Evolutionary conservation across 1,139 yeast genomes (phyloP).

Genomic region (Candida buenavistaensis): DNA sequence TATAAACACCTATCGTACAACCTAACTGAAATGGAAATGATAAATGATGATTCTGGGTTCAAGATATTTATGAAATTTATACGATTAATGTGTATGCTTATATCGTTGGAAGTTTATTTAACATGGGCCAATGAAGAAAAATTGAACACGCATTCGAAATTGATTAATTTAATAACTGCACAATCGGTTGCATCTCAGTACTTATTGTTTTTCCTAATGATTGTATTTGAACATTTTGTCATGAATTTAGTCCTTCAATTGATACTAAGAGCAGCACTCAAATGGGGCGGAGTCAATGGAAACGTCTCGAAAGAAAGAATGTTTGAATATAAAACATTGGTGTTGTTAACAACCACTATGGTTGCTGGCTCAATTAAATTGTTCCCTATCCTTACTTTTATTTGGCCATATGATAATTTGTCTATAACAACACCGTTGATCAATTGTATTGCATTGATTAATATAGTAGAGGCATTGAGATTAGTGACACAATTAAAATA

Average conservation of each 20-base stretch:
- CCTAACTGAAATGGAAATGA: slow-evolving; percentile 39
- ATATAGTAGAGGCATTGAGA: slow-evolving; percentile 64
- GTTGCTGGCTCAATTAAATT: slow-evolving; percentile 77
- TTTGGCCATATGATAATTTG: slow-evolving; percentile 89
- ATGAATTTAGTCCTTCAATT: slow-evolving; percentile 53
- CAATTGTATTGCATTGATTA: slow-evolving; percentile 60
- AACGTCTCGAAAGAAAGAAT: slow-evolving; percentile 20
- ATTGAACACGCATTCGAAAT: slow-evolving; percentile 15
- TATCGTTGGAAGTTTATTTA: slow-evolving; percentile 87
- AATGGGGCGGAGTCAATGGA: slow-evolving; percentile 29
- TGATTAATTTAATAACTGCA: slow-evolving; percentile 28
- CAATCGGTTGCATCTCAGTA: slow-evolving; percentile 62
- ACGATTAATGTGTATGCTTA: slow-evolving; percentile 61
- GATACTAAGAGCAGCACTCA: slow-evolving; percentile 31
- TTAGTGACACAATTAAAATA: slow-evolving; percentile 31
- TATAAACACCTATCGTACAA: slow-evolving; percentile 88
- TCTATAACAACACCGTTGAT: slow-evolving; percentile 63
- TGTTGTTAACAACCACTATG: slow-evolving; percentile 65
- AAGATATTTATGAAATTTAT: slow-evolving; percentile 25
- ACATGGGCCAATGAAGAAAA: slow-evolving; percentile 91
- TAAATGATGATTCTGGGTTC: neutral
- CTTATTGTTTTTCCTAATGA: slow-evolving; percentile 59
- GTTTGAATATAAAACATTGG: slow-evolving; percentile 28
- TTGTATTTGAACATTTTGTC: slow-evolving; percentile 56
- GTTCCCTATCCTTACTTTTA: slow-evolving; percentile 90